Base-by-base conservation (phyloP, 371 early-diverging fungal species). In the Nematocida ironsii region DNA sequence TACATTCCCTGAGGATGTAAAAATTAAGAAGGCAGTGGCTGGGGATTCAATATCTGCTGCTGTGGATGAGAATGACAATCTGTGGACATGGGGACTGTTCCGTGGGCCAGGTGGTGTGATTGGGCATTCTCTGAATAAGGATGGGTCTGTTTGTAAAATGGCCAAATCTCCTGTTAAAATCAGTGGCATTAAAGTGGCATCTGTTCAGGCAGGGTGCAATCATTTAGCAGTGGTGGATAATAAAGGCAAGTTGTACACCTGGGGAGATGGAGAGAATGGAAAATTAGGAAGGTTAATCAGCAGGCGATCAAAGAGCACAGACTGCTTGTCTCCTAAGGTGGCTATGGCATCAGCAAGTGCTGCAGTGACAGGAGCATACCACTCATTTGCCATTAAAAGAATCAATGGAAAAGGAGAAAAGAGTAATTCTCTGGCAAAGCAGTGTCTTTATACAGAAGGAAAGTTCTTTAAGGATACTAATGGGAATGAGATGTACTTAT, bases 51-150 rank as follows among this genome's bases (percentile, higher is more conserved):
- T 93, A 20, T 91, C 95, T 0, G 92, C 92, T 42, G 94, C 92
- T n/a, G 84, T 98, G 67, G 90, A 93, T 0, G 90, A 89, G 1
- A 89, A 90, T 4, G 96, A 96, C 16, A 33, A 83, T 57, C 90
- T 96, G 4, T 97, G 93, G 84, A 89, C 91, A 55, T 96, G 97
- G 94, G 97, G 97, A 50, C 94, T 96, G 5, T 96, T 93, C 88
- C 89, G 92, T 48, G 82, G 89, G 74, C 87, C 90, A 5, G 87
- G 83, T 57, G 90, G 93, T 86, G 89, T 89, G 44, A 89, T 90
- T 74, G 90, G 91, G 9, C 89, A 89, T 73, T 82, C 85, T 42
- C 75, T 83, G 40, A 83, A 87, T n/a, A 89, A 89, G 62, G 87
- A 70, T 5, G 66, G n/a, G 13, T 40, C 62, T 18, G 50, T 78